Conservation (phyloP, 345 rosid species). For the Citrus mangshanensis region DNA sequence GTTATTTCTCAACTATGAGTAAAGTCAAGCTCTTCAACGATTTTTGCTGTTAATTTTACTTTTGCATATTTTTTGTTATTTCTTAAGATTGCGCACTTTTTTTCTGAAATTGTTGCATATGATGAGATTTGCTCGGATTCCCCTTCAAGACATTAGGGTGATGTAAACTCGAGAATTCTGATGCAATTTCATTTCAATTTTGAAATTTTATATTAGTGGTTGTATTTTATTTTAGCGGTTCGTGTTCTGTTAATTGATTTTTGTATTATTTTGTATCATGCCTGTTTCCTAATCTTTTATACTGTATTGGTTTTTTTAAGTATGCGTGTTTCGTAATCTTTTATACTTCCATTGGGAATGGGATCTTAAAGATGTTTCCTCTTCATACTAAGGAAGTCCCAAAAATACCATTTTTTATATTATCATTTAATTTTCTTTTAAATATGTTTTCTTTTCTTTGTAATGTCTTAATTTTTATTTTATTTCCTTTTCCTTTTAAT, state of each 20-base stretch:
- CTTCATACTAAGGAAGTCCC: not conserved
- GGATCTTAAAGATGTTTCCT: not conserved
- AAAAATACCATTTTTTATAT: too few species aligned
- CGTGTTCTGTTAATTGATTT: not conserved
- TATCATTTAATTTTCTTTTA: too few species aligned
- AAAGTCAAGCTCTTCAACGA: not conserved
- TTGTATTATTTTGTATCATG: not conserved
- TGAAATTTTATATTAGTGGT: not conserved
- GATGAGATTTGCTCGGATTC: constrained; percentile 59
- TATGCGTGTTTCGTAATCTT: not conserved
- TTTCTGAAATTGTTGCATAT: constrained; percentile 16
- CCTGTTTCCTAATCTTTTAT: not conserved
- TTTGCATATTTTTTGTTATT: not conserved
- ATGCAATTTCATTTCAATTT: constrained; percentile 21
- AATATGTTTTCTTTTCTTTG: too few species aligned
- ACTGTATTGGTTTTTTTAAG: not conserved
- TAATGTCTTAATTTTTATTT: too few species aligned
- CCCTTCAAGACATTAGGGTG: constrained; percentile 52
- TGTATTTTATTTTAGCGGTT: not conserved
- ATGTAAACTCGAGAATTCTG: constrained; percentile 63
- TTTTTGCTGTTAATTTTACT: not conserved
- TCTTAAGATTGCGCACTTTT: not conserved
- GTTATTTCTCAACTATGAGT: not conserved
- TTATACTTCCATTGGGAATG: not conserved
- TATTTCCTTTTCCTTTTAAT: not conserved